Base-by-base conservation (phyloP, 116 monocot species). In the Dioscorea cayenensis region DNA sequence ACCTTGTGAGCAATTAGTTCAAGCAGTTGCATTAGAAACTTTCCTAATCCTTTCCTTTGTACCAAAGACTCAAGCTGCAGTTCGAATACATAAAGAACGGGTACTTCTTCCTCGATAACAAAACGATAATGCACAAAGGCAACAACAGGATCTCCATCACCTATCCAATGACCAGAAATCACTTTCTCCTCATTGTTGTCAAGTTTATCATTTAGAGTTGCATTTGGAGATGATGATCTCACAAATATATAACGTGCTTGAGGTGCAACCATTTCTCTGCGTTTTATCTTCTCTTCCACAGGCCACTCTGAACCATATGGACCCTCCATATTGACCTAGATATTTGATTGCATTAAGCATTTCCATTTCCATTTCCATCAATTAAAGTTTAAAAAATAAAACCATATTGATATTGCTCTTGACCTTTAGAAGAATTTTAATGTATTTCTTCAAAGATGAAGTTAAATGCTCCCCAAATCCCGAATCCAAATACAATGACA, bases 1-100 rank as follows among this genome's bases (percentile, higher is more conserved):
- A 97, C 97, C 97, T 97, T 97, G 3, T 74, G 84, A 75, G 90
- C 86, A 79, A 97, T 90, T 60, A 90, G 86, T 63, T 97, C 97
- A 72, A 93, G 69, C 63, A 97, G 77, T 71, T 90, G 90, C 97
- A 97, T 97, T 49, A 97, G 71, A 69, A 93, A 93, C 74, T 97
- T 97, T 55, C 94, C 97, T 51, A 97, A 78, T 27, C 93, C 97
- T 75, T 88, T 97, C 29, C 88, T 80, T 80, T 83, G 84, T 14
- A 78, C 81, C 81, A 62, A 84, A 72, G 79, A 65, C 72, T 93
- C 94, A 59, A 97, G 76, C 63, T 97, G 97, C 48, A 97, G 79
- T 68, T 97, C 97, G 83, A 90, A 93, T 22, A 97, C 84, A 90
- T 97, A 97, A 82, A 83, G 11, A 28, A 97, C 94, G 18, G 93